A percentile compares a stretch with the other conserved stretches of the same genome.
These are phyloP conservation scores for Aspergillus haitiensis DNA, from an alignment of 495 filamentous ascomycete genomes.

Conservation along the genomic window DNA sequence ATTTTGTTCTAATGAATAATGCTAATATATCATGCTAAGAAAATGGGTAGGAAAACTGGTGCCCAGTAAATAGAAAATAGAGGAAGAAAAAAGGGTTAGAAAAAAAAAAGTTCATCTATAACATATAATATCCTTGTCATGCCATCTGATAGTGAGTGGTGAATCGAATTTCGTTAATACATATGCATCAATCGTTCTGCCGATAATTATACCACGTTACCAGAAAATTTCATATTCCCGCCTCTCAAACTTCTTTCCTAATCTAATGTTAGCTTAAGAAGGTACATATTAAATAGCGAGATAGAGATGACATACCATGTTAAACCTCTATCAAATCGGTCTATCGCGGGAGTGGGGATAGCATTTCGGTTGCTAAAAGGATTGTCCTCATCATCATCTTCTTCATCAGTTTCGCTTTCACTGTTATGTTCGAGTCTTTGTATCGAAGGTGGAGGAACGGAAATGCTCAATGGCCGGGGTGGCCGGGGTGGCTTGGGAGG, in stretches of 20 bases:
- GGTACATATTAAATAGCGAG: not conserved
- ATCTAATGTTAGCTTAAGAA: conserved; percentile 5
- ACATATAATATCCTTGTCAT: not conserved
- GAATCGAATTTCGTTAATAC: not conserved
- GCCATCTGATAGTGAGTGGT: not conserved
- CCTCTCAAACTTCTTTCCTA: conserved; percentile 20
- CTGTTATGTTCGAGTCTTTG: conserved; percentile 30
- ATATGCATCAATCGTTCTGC: not conserved
- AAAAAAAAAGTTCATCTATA: not conserved
- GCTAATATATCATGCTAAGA: not conserved
- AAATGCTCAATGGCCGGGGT: conserved; percentile 32
- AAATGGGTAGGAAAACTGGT: not conserved
- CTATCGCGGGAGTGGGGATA: conserved; percentile 59
- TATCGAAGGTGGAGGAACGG: conserved; percentile 31
- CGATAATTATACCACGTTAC: too few relatives aligned
- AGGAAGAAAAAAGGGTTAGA: not conserved
- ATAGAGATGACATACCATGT: conserved; percentile 46
- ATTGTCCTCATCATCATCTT: conserved; percentile 68
- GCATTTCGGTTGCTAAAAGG: conserved; percentile 79
- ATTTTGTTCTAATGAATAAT: not conserved
- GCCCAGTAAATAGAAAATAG: not conserved
- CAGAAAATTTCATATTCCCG: not conserved
- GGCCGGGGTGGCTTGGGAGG: conserved; percentile 46
- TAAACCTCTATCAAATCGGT: conserved; percentile 47
- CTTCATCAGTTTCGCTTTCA: conserved; percentile 46